phyloP scores from a whole-genome alignment of 192 early-diverging fungal species.

The Dissophora ornata region DNA sequence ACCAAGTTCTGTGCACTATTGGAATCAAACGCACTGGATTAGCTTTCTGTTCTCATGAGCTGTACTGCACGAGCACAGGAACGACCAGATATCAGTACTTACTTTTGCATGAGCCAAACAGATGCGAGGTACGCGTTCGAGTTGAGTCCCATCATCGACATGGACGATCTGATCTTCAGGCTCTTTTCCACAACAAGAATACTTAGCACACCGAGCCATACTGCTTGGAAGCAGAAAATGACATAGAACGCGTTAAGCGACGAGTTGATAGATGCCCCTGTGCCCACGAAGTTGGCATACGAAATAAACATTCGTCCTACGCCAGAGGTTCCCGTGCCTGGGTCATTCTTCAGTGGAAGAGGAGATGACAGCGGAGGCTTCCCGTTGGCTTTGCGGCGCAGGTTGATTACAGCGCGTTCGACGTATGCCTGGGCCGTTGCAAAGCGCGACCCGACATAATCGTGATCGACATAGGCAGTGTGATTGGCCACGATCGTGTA shows the following conservation, averaged over 20 bases:
- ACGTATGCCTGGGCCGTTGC: constrained; percentile 56
- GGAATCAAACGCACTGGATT: no score
- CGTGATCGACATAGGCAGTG: constrained; percentile 19
- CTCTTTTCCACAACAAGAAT: constrained; percentile 49
- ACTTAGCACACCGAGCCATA: constrained; percentile 49
- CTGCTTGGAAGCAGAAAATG: constrained; percentile 52
- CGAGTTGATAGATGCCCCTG: constrained; percentile 35
- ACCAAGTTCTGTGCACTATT: constrained; percentile 38
- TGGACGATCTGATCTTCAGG: constrained; percentile 36
- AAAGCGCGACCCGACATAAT: constrained; percentile 41
- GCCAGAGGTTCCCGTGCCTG: constrained; percentile 6
- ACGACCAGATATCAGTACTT: no score
- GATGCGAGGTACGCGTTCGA: constrained; percentile 31
- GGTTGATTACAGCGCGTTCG: constrained; percentile 54
- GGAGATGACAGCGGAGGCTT: constrained; percentile 44
- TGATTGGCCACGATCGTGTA: constrained; percentile 56
- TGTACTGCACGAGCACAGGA: no score
- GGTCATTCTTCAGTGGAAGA: constrained; percentile 35
- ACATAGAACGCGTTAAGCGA: constrained; percentile 50
- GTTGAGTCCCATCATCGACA: constrained; percentile 55
- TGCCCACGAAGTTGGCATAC: constrained; percentile 47
- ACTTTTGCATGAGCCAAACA: constrained; percentile 55
- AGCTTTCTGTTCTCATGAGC: no score
- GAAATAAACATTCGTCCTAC: constrained; percentile 46
- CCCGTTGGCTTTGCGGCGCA: constrained; percentile 45